These are phyloP conservation scores for Coemansia javaensis DNA, from an alignment of 192 early-diverging fungal species.

Conservation along the genomic window DNA sequence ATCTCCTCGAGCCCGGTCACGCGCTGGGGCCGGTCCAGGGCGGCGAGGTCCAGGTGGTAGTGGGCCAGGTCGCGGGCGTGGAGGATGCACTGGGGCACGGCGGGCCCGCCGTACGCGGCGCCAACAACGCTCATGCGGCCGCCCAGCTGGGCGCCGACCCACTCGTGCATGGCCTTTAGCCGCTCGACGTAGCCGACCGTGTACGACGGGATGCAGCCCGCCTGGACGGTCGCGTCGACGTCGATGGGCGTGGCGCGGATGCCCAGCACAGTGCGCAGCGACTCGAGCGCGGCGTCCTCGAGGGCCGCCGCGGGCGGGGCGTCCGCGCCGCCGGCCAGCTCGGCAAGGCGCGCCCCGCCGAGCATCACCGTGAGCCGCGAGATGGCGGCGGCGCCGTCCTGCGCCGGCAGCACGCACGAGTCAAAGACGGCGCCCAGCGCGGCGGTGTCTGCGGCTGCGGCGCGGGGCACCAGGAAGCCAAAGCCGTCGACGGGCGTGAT, in stretches of 20 bases:
- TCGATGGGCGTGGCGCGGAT: constrained; percentile 50
- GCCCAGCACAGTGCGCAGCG: constrained; percentile 57
- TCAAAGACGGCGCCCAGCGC: constrained; percentile 86
- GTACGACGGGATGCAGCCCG: constrained; percentile 86
- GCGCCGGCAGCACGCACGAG: constrained; percentile 67
- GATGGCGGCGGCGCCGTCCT: constrained; percentile 47
- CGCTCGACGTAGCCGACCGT: constrained; percentile 71
- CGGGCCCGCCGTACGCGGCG: constrained; percentile 77
- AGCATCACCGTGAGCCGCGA: constrained; percentile 83
- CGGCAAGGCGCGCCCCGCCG: constrained; percentile 72
- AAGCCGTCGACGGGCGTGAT: constrained; percentile 73
- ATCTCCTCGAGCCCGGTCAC: constrained; percentile 39
- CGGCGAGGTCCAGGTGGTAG: constrained; percentile 45
- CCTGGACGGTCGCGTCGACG: constrained; percentile 55
- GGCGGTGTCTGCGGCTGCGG: constrained; percentile 43
- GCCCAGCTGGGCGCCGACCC: constrained; percentile 45
- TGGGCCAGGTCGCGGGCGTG: constrained; percentile 60
- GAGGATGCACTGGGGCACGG: constrained; percentile 77
- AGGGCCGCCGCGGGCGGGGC: constrained; percentile 5
- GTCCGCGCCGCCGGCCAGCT: constrained; percentile 49
- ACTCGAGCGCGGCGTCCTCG: constrained; percentile 54
- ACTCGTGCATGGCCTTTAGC: constrained; percentile 60
- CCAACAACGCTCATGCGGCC: constrained; percentile 69
- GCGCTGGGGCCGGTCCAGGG: constrained; percentile 29
- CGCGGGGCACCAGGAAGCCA: constrained; percentile 81